Conservation (phyloP, 2,329 filamentous ascomycete genomes). For the Biscogniauxia sp. region DNA sequence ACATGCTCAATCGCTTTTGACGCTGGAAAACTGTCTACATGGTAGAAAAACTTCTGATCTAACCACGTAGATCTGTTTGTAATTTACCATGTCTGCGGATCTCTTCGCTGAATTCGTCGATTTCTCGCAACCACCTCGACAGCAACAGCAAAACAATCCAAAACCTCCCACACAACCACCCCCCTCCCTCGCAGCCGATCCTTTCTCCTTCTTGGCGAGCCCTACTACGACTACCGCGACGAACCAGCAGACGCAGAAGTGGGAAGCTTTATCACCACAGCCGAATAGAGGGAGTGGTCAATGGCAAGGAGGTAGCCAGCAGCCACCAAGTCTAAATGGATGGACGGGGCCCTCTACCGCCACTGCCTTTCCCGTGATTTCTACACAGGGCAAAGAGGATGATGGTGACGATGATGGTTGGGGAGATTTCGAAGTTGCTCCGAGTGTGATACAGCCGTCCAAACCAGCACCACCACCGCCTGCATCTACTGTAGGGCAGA, state of each 20-base stretch:
- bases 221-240: constrained; percentile 3
- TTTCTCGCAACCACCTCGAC: constrained; percentile 34
- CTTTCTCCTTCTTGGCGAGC: constrained; percentile 20
- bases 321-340: constrained; percentile 12
- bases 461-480: constrained; percentile 19
- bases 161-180: constrained; percentile 2
- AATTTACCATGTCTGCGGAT: constrained; percentile 57
- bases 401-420: constrained; percentile 62
- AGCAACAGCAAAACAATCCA: constrained; percentile 15
- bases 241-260: constrained; percentile 27
- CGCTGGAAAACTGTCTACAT: background rate
- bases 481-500: constrained; percentile 6
- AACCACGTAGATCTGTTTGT: background rate
- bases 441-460: constrained; percentile 28
- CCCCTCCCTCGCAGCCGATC: constrained; percentile 11
- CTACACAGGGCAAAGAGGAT: constrained; percentile 35
- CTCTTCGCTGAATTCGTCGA: constrained; percentile 63
- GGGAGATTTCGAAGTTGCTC: constrained; percentile 65
- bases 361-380: constrained; percentile 6
- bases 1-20: background rate
- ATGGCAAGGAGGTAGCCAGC: constrained; percentile 29
- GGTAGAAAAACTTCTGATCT: background rate
- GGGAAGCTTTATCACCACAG: constrained; percentile 17
- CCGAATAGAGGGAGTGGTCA: constrained; percentile 11
- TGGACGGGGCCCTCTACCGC: constrained; percentile 9